Evolutionary conservation across 306 rosid genomes (phyloP).

Genomic region (Myrica gale): DNA sequence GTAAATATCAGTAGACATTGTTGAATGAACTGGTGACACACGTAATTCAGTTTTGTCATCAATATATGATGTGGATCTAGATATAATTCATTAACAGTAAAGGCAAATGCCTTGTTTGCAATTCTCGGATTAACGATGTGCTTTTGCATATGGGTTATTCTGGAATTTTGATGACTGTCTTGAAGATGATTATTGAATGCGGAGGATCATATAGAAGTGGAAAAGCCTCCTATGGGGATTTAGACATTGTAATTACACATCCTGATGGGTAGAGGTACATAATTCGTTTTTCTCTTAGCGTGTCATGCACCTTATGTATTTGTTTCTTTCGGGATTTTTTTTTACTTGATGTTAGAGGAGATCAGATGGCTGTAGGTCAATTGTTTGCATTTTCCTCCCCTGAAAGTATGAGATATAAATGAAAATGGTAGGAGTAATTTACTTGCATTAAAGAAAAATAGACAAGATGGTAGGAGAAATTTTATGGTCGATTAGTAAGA

Average conservation of each 20-base stretch:
- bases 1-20: background rate
- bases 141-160: constrained; percentile 8
- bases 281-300: constrained; percentile 7
- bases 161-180: constrained; percentile 2
- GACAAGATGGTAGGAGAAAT: background rate
- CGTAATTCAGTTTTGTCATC: background rate
- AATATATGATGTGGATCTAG: constrained; percentile 19
- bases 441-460: too few relatives aligned
- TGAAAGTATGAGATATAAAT: background rate
- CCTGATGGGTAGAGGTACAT: constrained; percentile 82
- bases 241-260: constrained; percentile 84
- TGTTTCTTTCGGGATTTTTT: background rate
- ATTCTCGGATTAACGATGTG: constrained; percentile 13
- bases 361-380: background rate
- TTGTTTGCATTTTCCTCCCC: background rate
- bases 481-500: background rate
- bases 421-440: background rate
- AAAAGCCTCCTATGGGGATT: constrained; percentile 89
- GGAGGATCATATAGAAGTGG: constrained; percentile 97
- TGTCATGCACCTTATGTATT: background rate
- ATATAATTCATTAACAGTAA: background rate
- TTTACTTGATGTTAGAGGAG: background rate
- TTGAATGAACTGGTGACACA: background rate
- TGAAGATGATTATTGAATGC: constrained; percentile 67
- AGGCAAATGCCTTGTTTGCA: constrained; percentile 9